Evolutionary conservation across 2,329 filamentous ascomycete species (phyloP).

Genomic region (Trichoderma polysporum): DNA sequence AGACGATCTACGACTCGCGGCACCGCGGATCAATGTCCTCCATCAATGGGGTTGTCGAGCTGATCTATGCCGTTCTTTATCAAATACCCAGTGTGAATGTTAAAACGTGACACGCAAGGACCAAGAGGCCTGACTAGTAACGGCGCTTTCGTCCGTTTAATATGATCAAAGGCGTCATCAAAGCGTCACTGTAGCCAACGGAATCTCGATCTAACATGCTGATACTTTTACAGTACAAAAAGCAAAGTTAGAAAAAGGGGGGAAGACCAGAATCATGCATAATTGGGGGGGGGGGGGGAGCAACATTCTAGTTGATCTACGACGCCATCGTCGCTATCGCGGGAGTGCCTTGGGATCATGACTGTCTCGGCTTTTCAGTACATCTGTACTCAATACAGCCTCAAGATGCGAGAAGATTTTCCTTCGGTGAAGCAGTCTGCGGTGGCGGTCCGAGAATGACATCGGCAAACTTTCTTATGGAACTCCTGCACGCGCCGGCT

Average conservation of each 20-base stretch:
- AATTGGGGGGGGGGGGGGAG: too few relatives aligned
- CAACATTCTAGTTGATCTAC: not conserved
- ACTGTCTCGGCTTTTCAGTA: not conserved
- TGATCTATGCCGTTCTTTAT: slow-evolving; percentile 36
- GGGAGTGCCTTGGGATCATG: not conserved
- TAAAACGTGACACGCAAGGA: not conserved
- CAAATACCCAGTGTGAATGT: not conserved
- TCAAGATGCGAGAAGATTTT: not conserved
- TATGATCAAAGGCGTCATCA: slow-evolving; percentile 1
- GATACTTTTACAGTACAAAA: not conserved
- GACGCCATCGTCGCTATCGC: not conserved
- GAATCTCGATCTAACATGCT: slow-evolving; percentile 8
- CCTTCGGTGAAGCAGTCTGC: slow-evolving; percentile 3
- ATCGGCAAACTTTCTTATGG: slow-evolving; percentile 17
- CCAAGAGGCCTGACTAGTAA: not conserved
- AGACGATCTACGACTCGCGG: slow-evolving; percentile 33
- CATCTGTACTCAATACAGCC: not conserved
- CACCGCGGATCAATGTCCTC: slow-evolving; percentile 33
- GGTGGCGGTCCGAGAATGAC: slow-evolving; percentile 10
- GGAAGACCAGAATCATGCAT: not conserved
- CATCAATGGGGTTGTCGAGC: slow-evolving; percentile 48
- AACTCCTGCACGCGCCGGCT: slow-evolving; percentile 12
- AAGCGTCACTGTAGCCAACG: slow-evolving; percentile 4
- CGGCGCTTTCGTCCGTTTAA: not conserved
- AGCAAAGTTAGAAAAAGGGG: not conserved